Evolutionary conservation across 768 basidiomycete species (phyloP).

Genomic region (Dictyophora rubrovolvata): DNA sequence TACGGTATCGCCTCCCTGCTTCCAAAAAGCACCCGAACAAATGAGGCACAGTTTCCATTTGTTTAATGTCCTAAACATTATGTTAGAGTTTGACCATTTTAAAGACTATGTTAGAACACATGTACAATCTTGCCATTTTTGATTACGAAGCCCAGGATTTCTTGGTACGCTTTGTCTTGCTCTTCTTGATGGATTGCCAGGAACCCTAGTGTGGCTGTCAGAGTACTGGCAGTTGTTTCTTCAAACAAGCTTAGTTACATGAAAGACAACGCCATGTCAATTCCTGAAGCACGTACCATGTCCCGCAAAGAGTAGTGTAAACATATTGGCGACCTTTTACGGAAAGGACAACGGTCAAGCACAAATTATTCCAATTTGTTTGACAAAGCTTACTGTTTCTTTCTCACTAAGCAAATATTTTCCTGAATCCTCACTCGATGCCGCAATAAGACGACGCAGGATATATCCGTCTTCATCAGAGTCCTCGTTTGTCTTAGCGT

Average conservation of each 20-base stretch:
- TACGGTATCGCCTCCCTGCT: conserved; percentile 26
- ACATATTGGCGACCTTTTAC: conserved; percentile 13
- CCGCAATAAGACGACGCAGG: conserved; percentile 10
- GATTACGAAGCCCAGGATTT: conserved; percentile 21
- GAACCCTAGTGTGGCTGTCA: conserved; percentile 24
- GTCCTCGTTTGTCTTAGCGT: conserved; percentile 1
- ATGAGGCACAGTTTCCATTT: conserved; percentile 22
- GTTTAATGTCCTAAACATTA: conserved; percentile 11
- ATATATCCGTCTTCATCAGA: conserved; percentile 3
- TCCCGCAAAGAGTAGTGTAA: conserved; percentile 12
- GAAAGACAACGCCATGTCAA: background rate
- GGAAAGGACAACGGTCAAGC: background rate
- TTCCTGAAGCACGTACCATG: conserved; percentile 9
- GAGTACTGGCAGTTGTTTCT: conserved; percentile 24
- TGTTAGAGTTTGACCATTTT: background rate
- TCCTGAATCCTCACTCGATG: conserved; percentile 2
- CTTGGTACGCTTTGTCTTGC: conserved; percentile 23
- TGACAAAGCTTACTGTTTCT: conserved; percentile 7
- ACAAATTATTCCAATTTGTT: background rate
- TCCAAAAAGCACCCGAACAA: conserved; percentile 19
- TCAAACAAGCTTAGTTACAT: conserved; percentile 4
- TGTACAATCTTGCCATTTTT: conserved; percentile 13
- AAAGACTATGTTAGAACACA: background rate
- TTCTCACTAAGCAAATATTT: conserved; percentile 8
- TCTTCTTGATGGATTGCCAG: conserved; percentile 21